Evolutionary conservation across 495 filamentous ascomycete species (phyloP), one percentile per base, ranked within the genome.

Genomic region (Amniculicola lignicola): DNA sequence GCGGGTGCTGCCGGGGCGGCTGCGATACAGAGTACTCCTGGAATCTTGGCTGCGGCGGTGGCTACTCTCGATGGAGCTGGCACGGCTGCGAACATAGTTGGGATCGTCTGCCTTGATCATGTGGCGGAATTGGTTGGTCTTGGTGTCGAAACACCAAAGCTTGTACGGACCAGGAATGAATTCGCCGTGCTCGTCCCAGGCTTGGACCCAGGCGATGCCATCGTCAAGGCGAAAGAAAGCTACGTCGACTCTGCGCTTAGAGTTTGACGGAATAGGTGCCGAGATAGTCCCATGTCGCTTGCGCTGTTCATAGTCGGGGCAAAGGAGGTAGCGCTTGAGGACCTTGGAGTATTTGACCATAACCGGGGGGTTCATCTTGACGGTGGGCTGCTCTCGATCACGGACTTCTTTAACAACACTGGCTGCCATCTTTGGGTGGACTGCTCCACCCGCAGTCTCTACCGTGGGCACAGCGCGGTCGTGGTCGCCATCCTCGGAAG

Each of bases 141-240:
- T 16, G 23, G 22, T 22, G 27, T 68, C 65, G 23, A 57, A 35
- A 28, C 47, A 54, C 59, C 59, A 68, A 2, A 65, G 54, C 40
- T 68, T 57, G 27, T 62, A 68, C 9, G 65, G 65, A 16, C 62
- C 62, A 2, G 59, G 62, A n/a, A 63, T 60, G 45, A 63, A 65
- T 19, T 65, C 39, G 54, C 67, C 67, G 2, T 57, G n/a, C 4
- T 38, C 23, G 51, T 67, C 62, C 64, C 67, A 67, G 41, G 51
- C 57, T 6, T 54, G 25, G 19, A 69, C 59, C 64, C 64, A 69
- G 6, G 57, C 46, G 28, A 62, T 45, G 39, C 59, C 67, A 40
- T 65, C 64, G 33, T 69, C 67, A 40, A 67, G 54, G 9, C 51
- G 53, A 46, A 69, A 67, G 53, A 69, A 67, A 27, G 62, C 58